Evolutionary conservation across 305 asterid species (phyloP).

Genomic region (Solanum hybrid): DNA sequence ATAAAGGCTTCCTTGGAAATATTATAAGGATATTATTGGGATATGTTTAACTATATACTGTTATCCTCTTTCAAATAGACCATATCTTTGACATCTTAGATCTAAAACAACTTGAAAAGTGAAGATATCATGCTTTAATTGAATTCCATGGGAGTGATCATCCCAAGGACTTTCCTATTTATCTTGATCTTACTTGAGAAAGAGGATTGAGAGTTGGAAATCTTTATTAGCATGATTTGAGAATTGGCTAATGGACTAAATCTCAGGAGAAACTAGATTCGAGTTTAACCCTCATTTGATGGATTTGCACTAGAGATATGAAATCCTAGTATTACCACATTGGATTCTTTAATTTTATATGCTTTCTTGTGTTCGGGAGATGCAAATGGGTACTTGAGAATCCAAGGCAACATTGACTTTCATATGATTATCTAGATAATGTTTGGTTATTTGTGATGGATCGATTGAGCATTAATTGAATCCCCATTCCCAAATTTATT

Average conservation of each 20-base stretch:
- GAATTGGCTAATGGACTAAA: not conserved
- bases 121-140: not conserved
- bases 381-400: not conserved
- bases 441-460: not conserved
- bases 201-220: not conserved
- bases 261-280: not conserved
- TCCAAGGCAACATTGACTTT: not conserved
- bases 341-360: not conserved
- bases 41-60: no score
- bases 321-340: not conserved
- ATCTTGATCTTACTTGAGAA: not conserved
- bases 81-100: not conserved
- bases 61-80: not conserved
- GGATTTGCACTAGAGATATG: not conserved
- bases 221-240: not conserved
- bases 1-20: not conserved
- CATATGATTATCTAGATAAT: not conserved
- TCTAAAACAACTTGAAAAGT: not conserved
- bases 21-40: not conserved
- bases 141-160: not conserved
- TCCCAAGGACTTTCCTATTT: not conserved
- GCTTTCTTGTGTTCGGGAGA: not conserved
- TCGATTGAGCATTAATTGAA: not conserved
- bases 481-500: not conserved
- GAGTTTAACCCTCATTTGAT: not conserved